Evolutionary conservation across 2,329 filamentous ascomycete species (phyloP).

Genomic region (Ascochyta fabae): DNA sequence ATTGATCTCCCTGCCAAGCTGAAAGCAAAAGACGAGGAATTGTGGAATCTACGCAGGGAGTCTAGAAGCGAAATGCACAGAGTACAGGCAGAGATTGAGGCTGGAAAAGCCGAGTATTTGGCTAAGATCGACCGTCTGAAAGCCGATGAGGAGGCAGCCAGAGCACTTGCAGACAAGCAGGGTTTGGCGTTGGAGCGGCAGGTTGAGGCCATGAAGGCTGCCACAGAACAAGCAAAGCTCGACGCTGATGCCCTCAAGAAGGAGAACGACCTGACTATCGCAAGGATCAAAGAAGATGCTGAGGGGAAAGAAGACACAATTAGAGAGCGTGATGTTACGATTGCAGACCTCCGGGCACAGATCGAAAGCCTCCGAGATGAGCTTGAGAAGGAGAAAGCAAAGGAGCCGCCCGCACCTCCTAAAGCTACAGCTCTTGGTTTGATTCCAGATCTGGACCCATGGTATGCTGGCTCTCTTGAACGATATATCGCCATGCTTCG

Average conservation of each 20-base stretch:
- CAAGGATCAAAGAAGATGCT: conserved; percentile 41
- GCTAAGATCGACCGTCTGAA: conserved; percentile 27
- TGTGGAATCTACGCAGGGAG: conserved; percentile 32
- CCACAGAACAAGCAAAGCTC: conserved; percentile 30
- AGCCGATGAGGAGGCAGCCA: conserved; percentile 24
- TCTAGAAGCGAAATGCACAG: conserved; percentile 27
- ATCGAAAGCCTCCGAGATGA: conserved; percentile 33
- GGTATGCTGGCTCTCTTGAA: conserved; percentile 63
- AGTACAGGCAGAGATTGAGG: conserved; percentile 23
- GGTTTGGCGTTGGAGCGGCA: conserved; percentile 26
- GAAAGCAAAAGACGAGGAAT: conserved; percentile 39
- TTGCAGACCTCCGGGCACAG: conserved; percentile 30
- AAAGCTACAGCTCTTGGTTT: conserved; percentile 41
- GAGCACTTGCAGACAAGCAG: conserved; percentile 24
- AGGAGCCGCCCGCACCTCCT: conserved; percentile 27
- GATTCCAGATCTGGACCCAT: conserved; percentile 63
- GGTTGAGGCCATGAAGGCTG: conserved; percentile 26
- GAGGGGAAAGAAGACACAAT: conserved; percentile 46
- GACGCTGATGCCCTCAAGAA: conserved; percentile 31
- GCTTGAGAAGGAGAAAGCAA: conserved; percentile 37
- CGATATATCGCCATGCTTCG: conserved; percentile 63
- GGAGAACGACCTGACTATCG: conserved; percentile 40
- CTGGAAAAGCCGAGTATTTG: conserved; percentile 20
- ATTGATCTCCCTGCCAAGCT: conserved; percentile 30
- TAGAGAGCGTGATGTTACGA: conserved; percentile 34